Conservation (phyloP, 2,329 filamentous ascomycete species). For the Diaporthe humulicola region DNA sequence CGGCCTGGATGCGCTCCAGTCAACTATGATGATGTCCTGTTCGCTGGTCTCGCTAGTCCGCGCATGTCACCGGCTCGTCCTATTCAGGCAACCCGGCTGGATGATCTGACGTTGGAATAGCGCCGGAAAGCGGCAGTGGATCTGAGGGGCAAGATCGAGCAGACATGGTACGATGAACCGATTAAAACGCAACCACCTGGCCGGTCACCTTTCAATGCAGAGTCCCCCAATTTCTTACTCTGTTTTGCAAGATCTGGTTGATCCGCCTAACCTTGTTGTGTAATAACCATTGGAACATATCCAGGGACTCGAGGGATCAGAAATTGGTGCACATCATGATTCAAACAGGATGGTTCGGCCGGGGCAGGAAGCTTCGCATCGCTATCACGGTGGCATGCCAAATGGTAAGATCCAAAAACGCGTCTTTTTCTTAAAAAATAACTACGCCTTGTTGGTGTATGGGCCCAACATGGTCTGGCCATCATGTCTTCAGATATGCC, state of each 20-base stretch:
- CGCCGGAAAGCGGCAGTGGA: not conserved
- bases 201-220: not conserved
- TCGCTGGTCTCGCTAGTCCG: not conserved
- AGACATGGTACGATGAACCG: not conserved
- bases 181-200: not conserved
- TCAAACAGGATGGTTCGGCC: constrained; percentile 39
- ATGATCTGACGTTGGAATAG: constrained; percentile 17
- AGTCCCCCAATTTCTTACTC: not conserved
- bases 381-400: constrained; percentile 42
- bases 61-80: constrained; percentile 20
- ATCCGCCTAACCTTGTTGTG: not conserved
- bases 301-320: not conserved
- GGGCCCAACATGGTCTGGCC: not conserved
- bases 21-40: not conserved
- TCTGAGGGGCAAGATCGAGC: not conserved
- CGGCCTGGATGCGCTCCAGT: constrained; percentile 32
- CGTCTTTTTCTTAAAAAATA: too few species aligned
- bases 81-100: constrained; percentile 29
- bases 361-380: constrained; percentile 39
- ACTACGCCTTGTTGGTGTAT: not conserved
- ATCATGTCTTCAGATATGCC: not conserved
- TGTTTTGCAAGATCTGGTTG: not conserved
- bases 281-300: not conserved
- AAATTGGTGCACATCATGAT: constrained; percentile 21
- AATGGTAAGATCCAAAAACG: constrained; percentile 47